A percentile compares a stretch with the other conserved stretches of the same genome.
Conservation (phyloP, 176 grass and related monocot species). For the Olyra latifolia region DNA sequence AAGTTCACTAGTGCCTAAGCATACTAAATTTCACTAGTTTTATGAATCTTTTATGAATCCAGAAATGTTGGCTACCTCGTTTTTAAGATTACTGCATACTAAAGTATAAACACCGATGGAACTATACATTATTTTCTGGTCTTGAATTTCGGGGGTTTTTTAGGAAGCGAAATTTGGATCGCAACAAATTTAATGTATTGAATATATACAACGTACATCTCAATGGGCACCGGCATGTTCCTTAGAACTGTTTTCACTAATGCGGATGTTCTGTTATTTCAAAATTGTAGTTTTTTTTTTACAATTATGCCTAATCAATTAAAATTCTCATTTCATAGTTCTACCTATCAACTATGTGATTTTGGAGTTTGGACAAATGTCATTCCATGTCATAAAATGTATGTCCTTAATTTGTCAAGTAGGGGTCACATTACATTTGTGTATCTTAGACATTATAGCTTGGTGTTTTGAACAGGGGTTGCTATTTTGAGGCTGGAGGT, state of each 20-base stretch:
- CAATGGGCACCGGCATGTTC: not conserved
- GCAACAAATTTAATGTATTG: not conserved
- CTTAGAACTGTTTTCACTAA: not conserved
- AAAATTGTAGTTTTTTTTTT: not conserved
- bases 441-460: slow-evolving; percentile 12
- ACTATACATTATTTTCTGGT: not conserved
- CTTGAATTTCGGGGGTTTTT: not conserved
- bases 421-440: not conserved
- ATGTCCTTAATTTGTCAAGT: not conserved
- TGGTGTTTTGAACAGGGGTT: slow-evolving; percentile 68
- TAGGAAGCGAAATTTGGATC: not conserved
- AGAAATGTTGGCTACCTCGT: not conserved
- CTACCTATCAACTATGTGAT: not conserved
- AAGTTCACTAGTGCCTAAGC: too few relatives aligned
- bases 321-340: not conserved
- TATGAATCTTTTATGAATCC: not conserved
- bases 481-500: slow-evolving; percentile 88
- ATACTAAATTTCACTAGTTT: too few relatives aligned
- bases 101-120: not conserved
- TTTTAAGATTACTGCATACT: not conserved
- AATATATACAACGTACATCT: not conserved
- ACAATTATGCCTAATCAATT: not conserved
- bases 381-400: not conserved
- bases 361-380: not conserved
- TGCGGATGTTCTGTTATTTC: not conserved